Evolutionary conservation across 306 rosid genomes (phyloP).

Genomic region (Hippophae gyantsensis): DNA sequence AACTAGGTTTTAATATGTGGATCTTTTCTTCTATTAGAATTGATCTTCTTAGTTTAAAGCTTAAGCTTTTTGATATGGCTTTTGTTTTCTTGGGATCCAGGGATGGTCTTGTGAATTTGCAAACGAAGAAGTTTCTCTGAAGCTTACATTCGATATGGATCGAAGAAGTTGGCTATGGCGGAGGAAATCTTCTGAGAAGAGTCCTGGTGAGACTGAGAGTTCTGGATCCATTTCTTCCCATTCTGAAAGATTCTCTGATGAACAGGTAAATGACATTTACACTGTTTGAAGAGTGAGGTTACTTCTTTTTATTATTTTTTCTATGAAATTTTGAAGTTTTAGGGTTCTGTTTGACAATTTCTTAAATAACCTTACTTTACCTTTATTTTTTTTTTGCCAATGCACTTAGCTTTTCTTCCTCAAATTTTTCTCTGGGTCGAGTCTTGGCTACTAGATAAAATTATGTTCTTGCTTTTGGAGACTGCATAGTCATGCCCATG

Average conservation of each 20-base stretch:
- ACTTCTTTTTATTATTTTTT: conserved; percentile 3
- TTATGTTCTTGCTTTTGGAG: too few species aligned
- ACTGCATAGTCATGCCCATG: too few species aligned
- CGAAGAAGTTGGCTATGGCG: conserved; percentile 77
- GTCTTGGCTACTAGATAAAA: too few species aligned
- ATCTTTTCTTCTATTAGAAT: neutral
- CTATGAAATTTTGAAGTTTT: neutral
- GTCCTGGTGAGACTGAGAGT: conserved; percentile 74
- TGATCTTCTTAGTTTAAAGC: conserved; percentile 6
- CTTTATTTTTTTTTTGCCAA: too few species aligned
- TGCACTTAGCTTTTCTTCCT: too few species aligned
- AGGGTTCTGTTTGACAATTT: neutral
- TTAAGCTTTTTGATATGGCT: conserved; percentile 1
- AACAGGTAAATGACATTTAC: conserved; percentile 35
- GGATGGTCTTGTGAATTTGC: conserved; percentile 22
- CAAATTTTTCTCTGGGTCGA: too few species aligned
- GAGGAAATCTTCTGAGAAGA: conserved; percentile 67
- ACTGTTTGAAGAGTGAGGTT: conserved; percentile 1
- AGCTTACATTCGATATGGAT: conserved; percentile 41
- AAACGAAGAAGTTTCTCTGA: conserved; percentile 20
- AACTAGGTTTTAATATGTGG: neutral
- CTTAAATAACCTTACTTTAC: too few species aligned
- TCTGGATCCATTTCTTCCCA: conserved; percentile 65
- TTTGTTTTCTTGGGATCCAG: neutral
- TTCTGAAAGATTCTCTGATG: conserved; percentile 74